phyloP scores from a whole-genome alignment of 805 yeast genomes.

The Helenozyma baotianmanensis region DNA sequence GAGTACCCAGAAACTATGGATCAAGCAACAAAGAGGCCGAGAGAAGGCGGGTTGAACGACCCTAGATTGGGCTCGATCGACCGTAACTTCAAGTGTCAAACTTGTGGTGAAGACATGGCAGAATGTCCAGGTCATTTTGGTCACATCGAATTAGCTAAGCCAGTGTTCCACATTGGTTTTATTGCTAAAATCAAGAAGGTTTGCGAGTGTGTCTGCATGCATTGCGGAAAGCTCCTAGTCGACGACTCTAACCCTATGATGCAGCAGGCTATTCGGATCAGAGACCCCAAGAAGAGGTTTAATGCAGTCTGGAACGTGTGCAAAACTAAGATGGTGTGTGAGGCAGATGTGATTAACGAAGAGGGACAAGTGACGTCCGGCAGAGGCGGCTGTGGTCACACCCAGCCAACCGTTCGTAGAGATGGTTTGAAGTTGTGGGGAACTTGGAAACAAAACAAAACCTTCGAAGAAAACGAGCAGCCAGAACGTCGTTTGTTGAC shows the following conservation, averaged over 20 bases:
- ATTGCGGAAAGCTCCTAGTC: slow-evolving; percentile 89
- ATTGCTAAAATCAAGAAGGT: slow-evolving; percentile 90
- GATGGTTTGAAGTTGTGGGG: slow-evolving; percentile 97
- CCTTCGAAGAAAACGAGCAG: slow-evolving; percentile 78
- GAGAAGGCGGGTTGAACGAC: slow-evolving; percentile 95
- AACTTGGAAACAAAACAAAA: slow-evolving; percentile 91
- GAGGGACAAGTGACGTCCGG: slow-evolving; percentile 47
- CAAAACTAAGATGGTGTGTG: slow-evolving; percentile 92
- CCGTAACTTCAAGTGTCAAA: slow-evolving; percentile 95
- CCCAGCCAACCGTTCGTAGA: slow-evolving; percentile 92
- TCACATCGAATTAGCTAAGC: slow-evolving; percentile 96
- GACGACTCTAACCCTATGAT: slow-evolving; percentile 80
- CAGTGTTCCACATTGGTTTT: slow-evolving; percentile 98
- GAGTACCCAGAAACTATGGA: slow-evolving; percentile 99
- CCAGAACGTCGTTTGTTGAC: slow-evolving; percentile 87
- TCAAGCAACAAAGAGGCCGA: slow-evolving; percentile 88
- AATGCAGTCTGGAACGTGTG: slow-evolving; percentile 95
- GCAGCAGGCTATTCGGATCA: slow-evolving; percentile 82
- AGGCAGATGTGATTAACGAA: slow-evolving; percentile 72
- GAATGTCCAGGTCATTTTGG: slow-evolving; percentile 99
- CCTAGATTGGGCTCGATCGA: slow-evolving; percentile 97
- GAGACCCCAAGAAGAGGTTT: slow-evolving; percentile 93
- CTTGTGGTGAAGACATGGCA: slow-evolving; percentile 98
- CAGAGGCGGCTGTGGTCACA: slow-evolving; percentile 98
- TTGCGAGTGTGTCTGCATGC: slow-evolving; percentile 96